Evolutionary conservation across 495 filamentous ascomycete species (phyloP), one percentile per base, ranked within the genome.

Genomic region (Daldinia grandis): DNA sequence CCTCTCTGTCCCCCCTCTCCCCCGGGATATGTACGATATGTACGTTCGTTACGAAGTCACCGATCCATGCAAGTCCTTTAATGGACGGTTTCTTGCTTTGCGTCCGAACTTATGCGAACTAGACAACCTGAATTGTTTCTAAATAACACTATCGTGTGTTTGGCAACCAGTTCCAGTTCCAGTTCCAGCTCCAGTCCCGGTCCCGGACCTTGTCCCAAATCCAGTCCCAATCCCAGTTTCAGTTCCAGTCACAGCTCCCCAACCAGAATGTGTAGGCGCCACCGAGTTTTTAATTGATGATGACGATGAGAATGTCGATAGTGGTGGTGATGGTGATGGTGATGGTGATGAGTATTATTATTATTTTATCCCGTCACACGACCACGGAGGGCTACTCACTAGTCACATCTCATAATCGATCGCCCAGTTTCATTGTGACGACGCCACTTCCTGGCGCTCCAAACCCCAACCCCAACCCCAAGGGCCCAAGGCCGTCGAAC

Each of bases 401-500:
- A 51, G 47, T 56, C 54, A 66, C 70, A 73, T 68, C 64, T 73
- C 70, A 68, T 73, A 68, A 67, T 63, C 60, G 65, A 73, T 73
- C 70, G 64, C 50, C 70, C 57, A 57, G 65, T 64, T 69, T 66
- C 68, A 66, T 54, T 55, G 24, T 30, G 49, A 53, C 49, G 54
- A 66, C 74, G 71, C 72, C 71, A 68, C 69, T 44, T 58, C 69
- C 28, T 56, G n/a, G 61, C 62, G 57, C 62, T 68, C 60, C 64
- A 35, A 35, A 1, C 31, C 33, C 60, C 64, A 35, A 35, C 10
- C 31, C 33, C 33, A 66, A 66, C 63, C 60, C 72, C 42, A 68
- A 69, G 74, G 65, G 50, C 51, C 79, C 80, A 51, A 91, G 79
- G n/a, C 82, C 82, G 31, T 78, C 75, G 76, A 92, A 91, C 5